phyloP scores from a whole-genome alignment of 148 eudicot species.

The Persicaria tinctoria region DNA sequence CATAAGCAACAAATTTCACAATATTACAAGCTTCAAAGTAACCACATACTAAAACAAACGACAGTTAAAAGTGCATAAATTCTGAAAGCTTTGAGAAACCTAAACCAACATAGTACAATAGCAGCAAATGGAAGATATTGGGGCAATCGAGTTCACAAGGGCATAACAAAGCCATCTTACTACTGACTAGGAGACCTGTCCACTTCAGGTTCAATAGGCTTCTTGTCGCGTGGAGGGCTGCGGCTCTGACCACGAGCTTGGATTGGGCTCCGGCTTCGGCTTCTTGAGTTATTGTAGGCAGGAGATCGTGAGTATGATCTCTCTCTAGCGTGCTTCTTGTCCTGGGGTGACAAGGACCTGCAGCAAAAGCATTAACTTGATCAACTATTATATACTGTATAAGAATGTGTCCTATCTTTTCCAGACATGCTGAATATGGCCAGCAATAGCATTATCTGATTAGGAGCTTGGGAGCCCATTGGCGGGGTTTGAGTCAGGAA shows the following conservation, averaged over 20 bases:
- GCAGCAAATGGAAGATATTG: background rate
- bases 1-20: background rate
- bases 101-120: background rate
- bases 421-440: no score
- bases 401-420: no score
- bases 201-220: constrained; percentile 20
- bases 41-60: background rate
- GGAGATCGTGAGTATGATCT: constrained; percentile 61
- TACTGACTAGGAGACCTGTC: background rate
- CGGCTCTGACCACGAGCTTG: constrained; percentile 17
- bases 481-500: no score
- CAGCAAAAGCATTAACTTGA: background rate
- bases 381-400: background rate
- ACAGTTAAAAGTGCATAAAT: background rate
- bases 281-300: constrained; percentile 31
- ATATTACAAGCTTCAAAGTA: background rate
- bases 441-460: no score
- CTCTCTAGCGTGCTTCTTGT: constrained; percentile 49
- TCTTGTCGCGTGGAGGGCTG: constrained; percentile 20
- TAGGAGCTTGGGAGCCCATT: no score
- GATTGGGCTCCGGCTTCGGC: constrained; percentile 16
- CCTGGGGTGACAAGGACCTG: constrained; percentile 76
- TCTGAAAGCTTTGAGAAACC: background rate
- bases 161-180: background rate
- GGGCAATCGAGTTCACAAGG: background rate